Evolutionary conservation across 306 rosid species (phyloP).

Genomic region (Albizia julibrissin): DNA sequence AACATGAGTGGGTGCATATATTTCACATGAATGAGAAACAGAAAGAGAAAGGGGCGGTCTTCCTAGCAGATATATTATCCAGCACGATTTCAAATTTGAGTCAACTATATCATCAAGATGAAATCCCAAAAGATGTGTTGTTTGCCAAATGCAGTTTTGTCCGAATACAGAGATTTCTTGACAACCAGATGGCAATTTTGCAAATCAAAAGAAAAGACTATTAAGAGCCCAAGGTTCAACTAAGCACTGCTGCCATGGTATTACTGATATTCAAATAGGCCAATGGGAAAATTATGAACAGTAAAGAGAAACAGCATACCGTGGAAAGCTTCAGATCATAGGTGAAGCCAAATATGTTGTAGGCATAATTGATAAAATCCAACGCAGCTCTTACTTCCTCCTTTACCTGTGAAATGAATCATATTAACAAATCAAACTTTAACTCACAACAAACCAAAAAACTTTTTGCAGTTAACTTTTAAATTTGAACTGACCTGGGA

Average conservation of each 20-base stretch:
- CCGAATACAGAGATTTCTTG: not conserved
- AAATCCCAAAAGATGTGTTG: not conserved
- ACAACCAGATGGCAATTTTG: not conserved
- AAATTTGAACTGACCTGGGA: constrained; percentile 68
- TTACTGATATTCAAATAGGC: constrained; percentile 9
- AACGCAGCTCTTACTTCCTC: constrained; percentile 80
- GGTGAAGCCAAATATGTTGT: constrained; percentile 77
- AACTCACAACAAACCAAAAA: constrained; percentile 2
- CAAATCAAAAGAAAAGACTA: constrained; percentile 4
- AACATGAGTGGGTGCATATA: not conserved
- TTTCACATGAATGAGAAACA: not conserved
- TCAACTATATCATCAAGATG: not conserved
- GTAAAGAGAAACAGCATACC: constrained; percentile 47
- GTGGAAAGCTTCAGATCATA: constrained; percentile 93
- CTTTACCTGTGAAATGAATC: constrained; percentile 62
- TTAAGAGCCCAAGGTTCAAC: constrained; percentile 4
- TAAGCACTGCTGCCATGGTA: not conserved
- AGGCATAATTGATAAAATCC: constrained; percentile 70
- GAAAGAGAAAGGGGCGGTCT: not conserved
- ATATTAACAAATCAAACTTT: constrained; percentile 19
- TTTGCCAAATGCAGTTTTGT: not conserved
- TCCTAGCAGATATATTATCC: not conserved
- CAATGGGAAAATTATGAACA: constrained; percentile 6
- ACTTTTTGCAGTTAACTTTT: not conserved
- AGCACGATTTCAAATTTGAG: not conserved